Base-by-base conservation (phyloP, 768 basidiomycete genomes). In the Boletus speciosus region DNA sequence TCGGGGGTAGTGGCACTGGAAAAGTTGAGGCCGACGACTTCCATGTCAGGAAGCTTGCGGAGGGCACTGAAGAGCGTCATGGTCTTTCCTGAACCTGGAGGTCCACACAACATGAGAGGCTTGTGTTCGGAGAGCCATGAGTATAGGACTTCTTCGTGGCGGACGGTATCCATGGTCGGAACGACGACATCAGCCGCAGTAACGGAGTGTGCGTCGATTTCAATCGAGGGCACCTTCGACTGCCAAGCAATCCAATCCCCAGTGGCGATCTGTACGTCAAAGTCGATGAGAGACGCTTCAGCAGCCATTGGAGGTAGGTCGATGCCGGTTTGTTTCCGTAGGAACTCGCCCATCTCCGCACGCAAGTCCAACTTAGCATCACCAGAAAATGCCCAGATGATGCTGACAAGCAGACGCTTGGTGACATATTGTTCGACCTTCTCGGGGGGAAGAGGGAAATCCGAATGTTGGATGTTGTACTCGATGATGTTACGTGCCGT, bases 121-220 rank as follows among this genome's bases (percentile, higher is more conserved):
- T 98, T 98, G 73, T 98, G 97, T 69, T 98, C 97, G 3, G 94
- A 93, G 6, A 99, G 77, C 97, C 97, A 98, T 1, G 96, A 98
- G 70, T 99, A 98, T 6, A 99, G 76, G 23, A 99, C 93, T 67
- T 98, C 96, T 70, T 99, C 97, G 69, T 99, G 97, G 41, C 97
- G 91, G 25, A 98, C 89, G 4, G 97, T 99, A 65, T 99, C 97
- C 78, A 98, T 86, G 4, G 97, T 99, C 2, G 97, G 97, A 34
- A 99, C 93, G 61, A 99, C 97, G 6, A 98, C 84, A 66, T 99
- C 97, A 9, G 97, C 84, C 7, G 96, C 91, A 4, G 94, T 96
- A 59, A 99, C 93, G 1, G 90, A 84, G 65, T 98, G 97, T 0
- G 97, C 87, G 64, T 99, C 97, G 57, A 99, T 94, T 66, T 99